Evolutionary conservation across 129 eudicot genomes (phyloP).

Genomic region (Artemisia argyi): DNA sequence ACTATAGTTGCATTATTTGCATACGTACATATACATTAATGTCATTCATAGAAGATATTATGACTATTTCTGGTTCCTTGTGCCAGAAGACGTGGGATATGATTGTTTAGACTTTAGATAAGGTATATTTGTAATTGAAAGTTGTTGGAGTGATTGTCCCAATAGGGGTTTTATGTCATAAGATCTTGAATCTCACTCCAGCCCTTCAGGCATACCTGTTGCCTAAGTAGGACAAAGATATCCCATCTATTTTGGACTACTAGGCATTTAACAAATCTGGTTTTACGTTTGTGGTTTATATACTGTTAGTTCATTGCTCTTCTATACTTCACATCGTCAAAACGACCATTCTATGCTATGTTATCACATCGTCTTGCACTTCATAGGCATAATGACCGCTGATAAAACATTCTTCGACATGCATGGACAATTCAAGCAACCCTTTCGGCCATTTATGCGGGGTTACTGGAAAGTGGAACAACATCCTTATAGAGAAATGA

Average conservation of each 20-base stretch:
- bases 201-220: slow-evolving; percentile 43
- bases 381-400: no score
- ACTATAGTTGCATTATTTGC: background rate
- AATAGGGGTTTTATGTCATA: slow-evolving; percentile 18
- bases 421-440: no score
- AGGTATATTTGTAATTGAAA: background rate
- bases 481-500: no score
- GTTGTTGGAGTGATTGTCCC: slow-evolving; percentile 54
- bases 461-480: no score
- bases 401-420: no score
- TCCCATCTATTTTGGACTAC: slow-evolving; percentile 26
- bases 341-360: no score
- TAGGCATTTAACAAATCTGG: slow-evolving; percentile 2
- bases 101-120: background rate
- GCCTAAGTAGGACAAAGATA: slow-evolving; percentile 65
- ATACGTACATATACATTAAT: background rate
- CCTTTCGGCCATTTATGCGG: no score
- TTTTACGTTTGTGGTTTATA: background rate
- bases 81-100: slow-evolving; percentile 2
- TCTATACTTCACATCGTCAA: no score
- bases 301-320: no score
- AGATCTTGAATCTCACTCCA: slow-evolving; percentile 41
- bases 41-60: background rate
- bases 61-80: background rate
- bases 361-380: no score